Evolutionary conservation across 2,329 filamentous ascomycete species (phyloP).

Genomic region (Colletotrichum tofieldiae): DNA sequence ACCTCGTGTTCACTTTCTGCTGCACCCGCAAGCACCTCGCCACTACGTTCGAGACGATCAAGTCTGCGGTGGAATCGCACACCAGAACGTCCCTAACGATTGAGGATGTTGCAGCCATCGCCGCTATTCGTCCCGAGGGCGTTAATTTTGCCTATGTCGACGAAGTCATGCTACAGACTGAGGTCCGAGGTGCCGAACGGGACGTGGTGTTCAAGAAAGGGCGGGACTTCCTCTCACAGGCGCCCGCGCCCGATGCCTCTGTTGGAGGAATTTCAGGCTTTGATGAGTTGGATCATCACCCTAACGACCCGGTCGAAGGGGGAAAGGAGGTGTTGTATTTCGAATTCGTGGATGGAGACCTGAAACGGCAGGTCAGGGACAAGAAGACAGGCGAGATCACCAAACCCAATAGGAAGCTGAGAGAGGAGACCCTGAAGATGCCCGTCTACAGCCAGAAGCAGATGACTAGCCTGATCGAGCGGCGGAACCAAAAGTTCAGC

Average conservation of each 20-base stretch:
- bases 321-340: constrained; percentile 85
- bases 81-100: constrained; percentile 79
- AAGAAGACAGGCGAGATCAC: constrained; percentile 82
- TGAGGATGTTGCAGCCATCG: constrained; percentile 87
- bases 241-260: constrained; percentile 68
- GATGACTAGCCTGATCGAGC: constrained; percentile 90
- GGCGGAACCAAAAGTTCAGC: constrained; percentile 87
- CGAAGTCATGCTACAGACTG: constrained; percentile 85
- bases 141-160: constrained; percentile 91
- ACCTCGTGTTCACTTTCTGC: constrained; percentile 95
- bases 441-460: constrained; percentile 94
- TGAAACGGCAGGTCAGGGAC: constrained; percentile 84
- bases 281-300: constrained; percentile 56
- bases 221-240: constrained; percentile 65
- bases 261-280: constrained; percentile 70
- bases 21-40: constrained; percentile 92
- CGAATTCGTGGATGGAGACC: constrained; percentile 92
- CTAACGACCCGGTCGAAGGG: constrained; percentile 51
- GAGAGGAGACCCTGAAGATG: constrained; percentile 88
- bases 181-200: constrained; percentile 77
- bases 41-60: constrained; percentile 93
- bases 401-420: constrained; percentile 77
- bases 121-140: constrained; percentile 81
- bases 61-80: constrained; percentile 86
- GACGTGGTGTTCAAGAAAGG: constrained; percentile 76